Evolutionary conservation across 129 eudicot genomes (phyloP).

Genomic region (Heracleum sosnowskyi): DNA sequence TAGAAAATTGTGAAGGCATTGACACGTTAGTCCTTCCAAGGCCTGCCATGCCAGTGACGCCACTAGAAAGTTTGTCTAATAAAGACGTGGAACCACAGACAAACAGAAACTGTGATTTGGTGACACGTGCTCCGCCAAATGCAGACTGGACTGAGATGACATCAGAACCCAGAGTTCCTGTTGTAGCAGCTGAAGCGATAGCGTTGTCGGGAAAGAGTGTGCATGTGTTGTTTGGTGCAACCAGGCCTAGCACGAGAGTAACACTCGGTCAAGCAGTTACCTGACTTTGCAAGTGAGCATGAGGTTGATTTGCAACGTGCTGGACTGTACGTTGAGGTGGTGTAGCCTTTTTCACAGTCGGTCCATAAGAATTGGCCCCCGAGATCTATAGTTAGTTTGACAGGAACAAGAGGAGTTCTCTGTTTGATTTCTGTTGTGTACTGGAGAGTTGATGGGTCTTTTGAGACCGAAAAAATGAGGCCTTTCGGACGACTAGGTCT

Average conservation of each 20-base stretch:
- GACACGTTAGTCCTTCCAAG: not conserved
- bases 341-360: not conserved
- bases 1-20: not conserved
- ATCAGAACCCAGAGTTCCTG: not conserved
- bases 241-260: not conserved
- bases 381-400: not conserved
- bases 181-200: not conserved
- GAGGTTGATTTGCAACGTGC: not conserved
- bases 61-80: not conserved
- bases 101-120: not conserved
- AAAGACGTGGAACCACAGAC: not conserved
- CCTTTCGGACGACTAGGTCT: not conserved
- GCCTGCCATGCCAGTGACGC: not conserved
- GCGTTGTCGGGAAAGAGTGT: not conserved
- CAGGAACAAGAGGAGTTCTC: not conserved
- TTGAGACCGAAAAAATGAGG: not conserved
- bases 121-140: not conserved
- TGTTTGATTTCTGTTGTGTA: constrained; percentile 13
- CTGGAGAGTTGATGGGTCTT: constrained; percentile 17
- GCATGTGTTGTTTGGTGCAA: not conserved
- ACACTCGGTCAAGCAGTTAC: not conserved
- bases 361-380: no score
- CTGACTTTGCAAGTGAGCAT: not conserved
- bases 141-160: not conserved
- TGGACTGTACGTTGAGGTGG: not conserved